phyloP scores from a whole-genome alignment of 2,329 filamentous ascomycete species.

The Leptosphaerulina australis region DNA sequence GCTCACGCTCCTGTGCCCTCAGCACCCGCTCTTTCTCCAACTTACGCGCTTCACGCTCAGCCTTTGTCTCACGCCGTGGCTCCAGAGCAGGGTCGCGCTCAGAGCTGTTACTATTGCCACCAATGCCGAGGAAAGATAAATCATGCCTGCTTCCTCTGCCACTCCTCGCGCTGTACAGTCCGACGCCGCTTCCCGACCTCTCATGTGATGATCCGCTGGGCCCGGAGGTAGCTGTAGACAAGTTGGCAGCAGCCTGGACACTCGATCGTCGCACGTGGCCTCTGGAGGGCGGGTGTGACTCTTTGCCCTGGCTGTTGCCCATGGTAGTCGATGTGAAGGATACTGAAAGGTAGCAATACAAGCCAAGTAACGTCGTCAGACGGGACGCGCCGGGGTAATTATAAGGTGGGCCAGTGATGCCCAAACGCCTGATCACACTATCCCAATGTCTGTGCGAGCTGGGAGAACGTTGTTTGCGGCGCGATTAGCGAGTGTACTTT shows the following conservation, averaged over 20 bases:
- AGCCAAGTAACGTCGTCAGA: constrained; percentile 15
- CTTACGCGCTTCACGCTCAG: constrained; percentile 86
- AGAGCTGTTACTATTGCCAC: constrained; percentile 54
- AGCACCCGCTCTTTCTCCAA: constrained; percentile 79
- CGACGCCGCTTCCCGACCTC: constrained; percentile 35
- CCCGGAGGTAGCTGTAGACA: constrained; percentile 30
- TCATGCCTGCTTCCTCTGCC: constrained; percentile 63
- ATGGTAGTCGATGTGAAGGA: constrained; percentile 32
- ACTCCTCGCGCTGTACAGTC: constrained; percentile 55
- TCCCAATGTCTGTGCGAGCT: constrained; percentile 18
- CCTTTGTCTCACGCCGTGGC: constrained; percentile 81
- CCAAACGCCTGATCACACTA: constrained; percentile 21
- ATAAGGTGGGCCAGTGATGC: constrained; percentile 22
- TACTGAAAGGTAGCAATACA: constrained; percentile 11
- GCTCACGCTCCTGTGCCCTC: constrained; percentile 82
- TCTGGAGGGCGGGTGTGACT: constrained; percentile 49
- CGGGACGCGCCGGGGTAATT: constrained; percentile 28
- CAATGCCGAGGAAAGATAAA: constrained; percentile 64
- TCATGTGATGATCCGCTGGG: constrained; percentile 36
- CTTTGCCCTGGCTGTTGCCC: constrained; percentile 58
- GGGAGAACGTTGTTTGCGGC: constrained; percentile 21
- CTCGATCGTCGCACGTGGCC: constrained; percentile 44
- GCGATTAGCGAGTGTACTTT: constrained; percentile 22
- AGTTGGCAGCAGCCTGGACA: constrained; percentile 41
- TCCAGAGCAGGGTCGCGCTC: constrained; percentile 60